Evolutionary conservation across 768 basidiomycete species (phyloP), one percentile per base, ranked within the genome.

Genomic region (Tylopilus sp.): DNA sequence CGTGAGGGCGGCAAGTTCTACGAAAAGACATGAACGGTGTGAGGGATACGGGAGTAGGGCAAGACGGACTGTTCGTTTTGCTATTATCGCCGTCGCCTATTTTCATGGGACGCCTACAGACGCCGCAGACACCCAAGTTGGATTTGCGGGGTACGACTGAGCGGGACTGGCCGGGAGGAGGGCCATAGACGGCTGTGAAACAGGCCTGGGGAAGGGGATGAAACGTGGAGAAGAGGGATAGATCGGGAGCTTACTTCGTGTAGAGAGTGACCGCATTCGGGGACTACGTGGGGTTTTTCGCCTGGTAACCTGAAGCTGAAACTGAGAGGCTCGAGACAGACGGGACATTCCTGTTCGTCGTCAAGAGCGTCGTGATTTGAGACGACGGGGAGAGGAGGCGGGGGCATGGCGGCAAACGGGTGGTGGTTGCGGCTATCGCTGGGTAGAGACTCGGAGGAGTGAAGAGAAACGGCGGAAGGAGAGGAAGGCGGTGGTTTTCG

Each of bases 261-360:
- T n/a, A 99, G 82, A 31, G 92, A 88, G 73, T 99, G 97, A 33
- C 97, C 95, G 60, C 97, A 99, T 66, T 95, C 91, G 26, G 97
- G 95, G 41, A 97, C 88, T 56, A 99, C 88, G 66, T 98, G 95
- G 8, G 95, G 92, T 66, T 95, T 98, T 75, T 99, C 97, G 9
- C 97, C 97, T 0, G 91, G 89, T 13, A 99, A 73, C 55, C 94
- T 80, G 71, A 93, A 97, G 69, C 85, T 88, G 70, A 93, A 94
- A 65, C 86, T 88, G 65, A 99, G 81, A 2, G 91, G 89, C 64
- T 98, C 95, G 59, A 97, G 85, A 71, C 95, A 99, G 59, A 99
- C 92, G 12, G 95, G 95, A 61, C 97, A 99, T 63, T 88, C 90
- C 47, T 88, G 87, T 63, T 95, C 93, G 48, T 91, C 88, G 21